Percentiles rank a stretch among this genome's conserved stretches.
phyloP scores from a whole-genome alignment of 2,329 filamentous ascomycete genomes.

The Aspergillus melleus region DNA sequence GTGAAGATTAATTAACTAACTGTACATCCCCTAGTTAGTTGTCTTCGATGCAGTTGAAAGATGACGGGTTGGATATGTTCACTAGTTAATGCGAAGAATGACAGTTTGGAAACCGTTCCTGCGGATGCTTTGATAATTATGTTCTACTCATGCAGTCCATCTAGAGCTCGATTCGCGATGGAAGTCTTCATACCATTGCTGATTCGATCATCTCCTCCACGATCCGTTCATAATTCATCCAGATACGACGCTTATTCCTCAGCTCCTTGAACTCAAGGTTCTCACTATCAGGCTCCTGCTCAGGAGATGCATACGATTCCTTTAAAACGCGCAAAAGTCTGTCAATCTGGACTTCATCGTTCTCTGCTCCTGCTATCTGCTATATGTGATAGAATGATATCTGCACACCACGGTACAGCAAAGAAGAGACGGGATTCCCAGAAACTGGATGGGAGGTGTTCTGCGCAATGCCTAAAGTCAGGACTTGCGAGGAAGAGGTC shows the following conservation, averaged over 20 bases:
- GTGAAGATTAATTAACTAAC: too few relatives aligned
- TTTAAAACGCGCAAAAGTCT: constrained; percentile 1
- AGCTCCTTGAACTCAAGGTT: constrained; percentile 5
- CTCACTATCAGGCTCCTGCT: not conserved
- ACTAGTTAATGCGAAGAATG: too few relatives aligned
- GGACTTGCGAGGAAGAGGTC: constrained; percentile 11
- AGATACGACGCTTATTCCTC: constrained; percentile 9
- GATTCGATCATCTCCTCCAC: not conserved
- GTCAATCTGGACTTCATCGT: not conserved
- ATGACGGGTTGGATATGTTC: too few relatives aligned
- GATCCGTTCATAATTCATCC: constrained; percentile 9
- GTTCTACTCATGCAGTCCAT: too few relatives aligned
- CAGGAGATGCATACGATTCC: not conserved
- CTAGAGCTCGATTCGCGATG: too few relatives aligned
- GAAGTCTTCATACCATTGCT: too few relatives aligned
- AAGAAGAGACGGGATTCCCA: constrained; percentile 11
- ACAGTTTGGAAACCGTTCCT: too few relatives aligned
- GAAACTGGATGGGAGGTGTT: constrained; percentile 8
- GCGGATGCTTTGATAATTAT: too few relatives aligned
- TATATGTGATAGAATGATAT: constrained; percentile 5
- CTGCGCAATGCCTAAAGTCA: constrained; percentile 3
- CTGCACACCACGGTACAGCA: constrained; percentile 12
- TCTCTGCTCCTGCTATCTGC: constrained; percentile 1
- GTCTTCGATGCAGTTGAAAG: too few relatives aligned
- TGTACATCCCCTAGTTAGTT: too few relatives aligned